Conservation (phyloP, 176 grass and related monocot genomes). For the Pontederia paniculata region DNA sequence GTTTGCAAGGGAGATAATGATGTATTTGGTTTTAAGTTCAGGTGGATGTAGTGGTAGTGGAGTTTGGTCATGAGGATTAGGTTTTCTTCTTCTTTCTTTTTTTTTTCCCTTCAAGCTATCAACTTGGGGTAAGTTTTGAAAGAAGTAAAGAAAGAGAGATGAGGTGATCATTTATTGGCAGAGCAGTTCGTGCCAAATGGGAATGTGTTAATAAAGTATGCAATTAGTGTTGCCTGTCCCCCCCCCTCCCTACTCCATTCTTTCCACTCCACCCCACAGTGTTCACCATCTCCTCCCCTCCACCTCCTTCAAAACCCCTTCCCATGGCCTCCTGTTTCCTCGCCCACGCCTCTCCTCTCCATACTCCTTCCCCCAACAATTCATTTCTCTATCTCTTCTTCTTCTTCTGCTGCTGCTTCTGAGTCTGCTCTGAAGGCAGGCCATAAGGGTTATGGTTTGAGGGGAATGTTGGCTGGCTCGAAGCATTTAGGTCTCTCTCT, state of each 20-base stretch:
- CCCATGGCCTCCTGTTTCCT: not conserved
- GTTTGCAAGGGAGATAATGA: too few relatives aligned
- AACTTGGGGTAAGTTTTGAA: too few relatives aligned
- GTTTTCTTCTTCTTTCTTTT: too few relatives aligned
- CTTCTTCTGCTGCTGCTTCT: not conserved
- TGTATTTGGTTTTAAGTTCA: too few relatives aligned
- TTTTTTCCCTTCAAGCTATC: too few relatives aligned
- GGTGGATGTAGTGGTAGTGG: too few relatives aligned
- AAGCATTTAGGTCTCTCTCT: slow-evolving; percentile 29
- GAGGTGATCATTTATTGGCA: not conserved
- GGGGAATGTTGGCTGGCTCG: slow-evolving; percentile 98
- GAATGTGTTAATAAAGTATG: slow-evolving; percentile 5
- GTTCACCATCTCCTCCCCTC: not conserved
- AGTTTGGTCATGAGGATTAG: too few relatives aligned
- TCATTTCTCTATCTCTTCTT: not conserved
- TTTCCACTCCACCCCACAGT: too few relatives aligned
- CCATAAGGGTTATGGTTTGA: slow-evolving; percentile 27
- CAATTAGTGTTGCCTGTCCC: not conserved
- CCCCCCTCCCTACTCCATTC: too few relatives aligned
- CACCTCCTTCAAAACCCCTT: not conserved
- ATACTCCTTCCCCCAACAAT: not conserved
- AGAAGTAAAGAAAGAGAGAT: too few relatives aligned
- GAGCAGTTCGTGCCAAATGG: slow-evolving; percentile 8
- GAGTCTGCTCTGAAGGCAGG: too few relatives aligned
- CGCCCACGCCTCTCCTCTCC: not conserved